These are phyloP conservation scores for Schwanniomyces occidentalis DNA, from an alignment of 805 yeast species.

Conservation along the genomic window DNA sequence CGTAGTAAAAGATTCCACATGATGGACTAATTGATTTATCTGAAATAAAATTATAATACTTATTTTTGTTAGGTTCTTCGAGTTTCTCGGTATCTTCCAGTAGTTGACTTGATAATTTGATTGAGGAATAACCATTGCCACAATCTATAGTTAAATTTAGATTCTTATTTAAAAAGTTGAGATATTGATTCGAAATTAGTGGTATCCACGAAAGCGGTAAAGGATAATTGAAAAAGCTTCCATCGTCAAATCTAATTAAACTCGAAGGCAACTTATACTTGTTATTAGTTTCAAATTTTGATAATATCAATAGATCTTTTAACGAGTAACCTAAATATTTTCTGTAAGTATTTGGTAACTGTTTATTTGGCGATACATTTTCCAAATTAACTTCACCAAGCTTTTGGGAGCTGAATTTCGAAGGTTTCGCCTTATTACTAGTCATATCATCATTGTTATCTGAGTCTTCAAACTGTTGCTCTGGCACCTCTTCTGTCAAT, in stretches of 20 bases:
- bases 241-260: conserved; percentile 23
- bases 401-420: conserved; percentile 9
- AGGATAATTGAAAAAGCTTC: conserved; percentile 24
- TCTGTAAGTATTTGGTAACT: conserved; percentile 18
- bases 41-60: conserved; percentile 38
- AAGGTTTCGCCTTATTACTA: conserved; percentile 2
- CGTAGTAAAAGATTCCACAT: conserved; percentile 43
- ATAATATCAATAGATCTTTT: conserved; percentile 22
- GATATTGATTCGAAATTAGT: conserved; percentile 25
- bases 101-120: conserved; percentile 19
- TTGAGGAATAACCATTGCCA: conserved; percentile 29
- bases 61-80: conserved; percentile 8
- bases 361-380: conserved; percentile 2
- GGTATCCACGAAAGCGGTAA: conserved; percentile 44
- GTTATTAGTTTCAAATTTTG: conserved; percentile 18
- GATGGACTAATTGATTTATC: conserved; percentile 33
- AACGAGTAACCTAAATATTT: conserved; percentile 22
- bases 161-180: conserved; percentile 21
- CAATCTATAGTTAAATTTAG: conserved; percentile 25
- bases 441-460: conserved; percentile 4
- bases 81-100: background rate
- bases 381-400: conserved; percentile 19
- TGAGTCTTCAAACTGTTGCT: conserved; percentile 7
- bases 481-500: conserved; percentile 17
- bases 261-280: conserved; percentile 26